Evolutionary conservation across 228 moss, liverwort and hornwort genomes (phyloP).

Genomic region (Sphagnum magellanicum): DNA sequence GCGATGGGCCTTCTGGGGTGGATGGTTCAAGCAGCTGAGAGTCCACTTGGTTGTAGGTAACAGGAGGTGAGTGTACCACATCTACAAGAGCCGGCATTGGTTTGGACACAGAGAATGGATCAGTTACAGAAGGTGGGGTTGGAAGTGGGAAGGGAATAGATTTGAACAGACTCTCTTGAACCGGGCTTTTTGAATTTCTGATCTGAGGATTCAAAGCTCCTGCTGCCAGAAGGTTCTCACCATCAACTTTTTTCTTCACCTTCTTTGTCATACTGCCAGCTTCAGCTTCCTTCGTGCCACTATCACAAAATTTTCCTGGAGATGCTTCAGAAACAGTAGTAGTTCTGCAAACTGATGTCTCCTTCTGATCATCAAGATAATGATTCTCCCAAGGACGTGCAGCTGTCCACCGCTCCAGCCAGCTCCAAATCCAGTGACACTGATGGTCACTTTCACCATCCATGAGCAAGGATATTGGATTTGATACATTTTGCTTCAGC

Average conservation of each 20-base stretch:
- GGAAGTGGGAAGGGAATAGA: constrained; percentile 56
- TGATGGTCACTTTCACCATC: constrained; percentile 32
- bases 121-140: constrained; percentile 22
- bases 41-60: background rate
- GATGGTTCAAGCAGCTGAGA: constrained; percentile 11
- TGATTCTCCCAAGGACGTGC: constrained; percentile 53
- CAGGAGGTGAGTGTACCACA: no score
- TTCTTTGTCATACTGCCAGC: background rate
- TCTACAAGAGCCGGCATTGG: no score
- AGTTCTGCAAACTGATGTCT: background rate
- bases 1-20: constrained; percentile 21
- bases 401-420: constrained; percentile 55
- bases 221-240: background rate
- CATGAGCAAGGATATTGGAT: constrained; percentile 27
- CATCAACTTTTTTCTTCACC: background rate
- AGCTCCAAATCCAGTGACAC: constrained; percentile 48
- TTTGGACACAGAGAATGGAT: no score
- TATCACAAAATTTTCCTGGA: background rate
- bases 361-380: background rate
- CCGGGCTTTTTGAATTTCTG: constrained; percentile 6
- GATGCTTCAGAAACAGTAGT: no score
- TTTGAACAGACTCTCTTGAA: constrained; percentile 11
- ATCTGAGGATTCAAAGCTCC: constrained; percentile 18
- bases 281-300: background rate
- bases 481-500: constrained; percentile 38